phyloP scores from a whole-genome alignment of 108 stramenopile species.

The Cylindrotheca closterium region DNA sequence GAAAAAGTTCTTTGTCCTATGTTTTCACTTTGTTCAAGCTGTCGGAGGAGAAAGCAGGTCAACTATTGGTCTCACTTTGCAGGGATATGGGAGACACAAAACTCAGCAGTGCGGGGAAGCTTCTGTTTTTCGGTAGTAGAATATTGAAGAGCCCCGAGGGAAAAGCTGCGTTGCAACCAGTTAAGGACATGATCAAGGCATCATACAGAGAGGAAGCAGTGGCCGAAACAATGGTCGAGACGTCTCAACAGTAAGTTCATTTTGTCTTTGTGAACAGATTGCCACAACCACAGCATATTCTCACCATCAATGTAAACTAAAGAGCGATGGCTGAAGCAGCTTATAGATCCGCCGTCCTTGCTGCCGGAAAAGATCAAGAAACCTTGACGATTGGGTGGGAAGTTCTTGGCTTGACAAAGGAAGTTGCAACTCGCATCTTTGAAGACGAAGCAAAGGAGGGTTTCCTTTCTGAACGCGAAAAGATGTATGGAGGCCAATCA shows the following conservation, averaged over 20 bases:
- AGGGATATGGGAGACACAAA: constrained; percentile 47
- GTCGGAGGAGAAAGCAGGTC: constrained; percentile 68
- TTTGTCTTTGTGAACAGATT: background rate
- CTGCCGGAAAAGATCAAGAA: constrained; percentile 56
- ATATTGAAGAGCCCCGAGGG: constrained; percentile 70
- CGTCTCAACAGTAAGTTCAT: constrained; percentile 59
- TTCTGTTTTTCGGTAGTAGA: constrained; percentile 77
- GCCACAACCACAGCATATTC: too few relatives aligned
- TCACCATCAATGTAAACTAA: too few relatives aligned
- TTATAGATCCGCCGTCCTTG: constrained; percentile 64
- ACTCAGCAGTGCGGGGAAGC: constrained; percentile 66
- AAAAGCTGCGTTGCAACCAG: constrained; percentile 41
- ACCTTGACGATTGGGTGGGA: constrained; percentile 80
- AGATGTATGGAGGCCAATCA: constrained; percentile 48
- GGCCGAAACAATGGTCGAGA: constrained; percentile 52
- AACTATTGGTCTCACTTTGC: constrained; percentile 57
- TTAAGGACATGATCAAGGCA: constrained; percentile 58
- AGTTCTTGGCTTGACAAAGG: constrained; percentile 77
- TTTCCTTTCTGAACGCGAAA: constrained; percentile 69
- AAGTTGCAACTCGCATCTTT: constrained; percentile 65
- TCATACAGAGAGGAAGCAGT: constrained; percentile 44
- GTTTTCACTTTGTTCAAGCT: constrained; percentile 71
- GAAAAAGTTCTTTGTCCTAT: constrained; percentile 63
- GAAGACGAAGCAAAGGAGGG: constrained; percentile 62
- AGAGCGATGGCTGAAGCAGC: constrained; percentile 82